These are phyloP conservation scores for Coccomyxa subellipsoidea DNA, from an alignment of 163 green algal species.

Conservation along the genomic window DNA sequence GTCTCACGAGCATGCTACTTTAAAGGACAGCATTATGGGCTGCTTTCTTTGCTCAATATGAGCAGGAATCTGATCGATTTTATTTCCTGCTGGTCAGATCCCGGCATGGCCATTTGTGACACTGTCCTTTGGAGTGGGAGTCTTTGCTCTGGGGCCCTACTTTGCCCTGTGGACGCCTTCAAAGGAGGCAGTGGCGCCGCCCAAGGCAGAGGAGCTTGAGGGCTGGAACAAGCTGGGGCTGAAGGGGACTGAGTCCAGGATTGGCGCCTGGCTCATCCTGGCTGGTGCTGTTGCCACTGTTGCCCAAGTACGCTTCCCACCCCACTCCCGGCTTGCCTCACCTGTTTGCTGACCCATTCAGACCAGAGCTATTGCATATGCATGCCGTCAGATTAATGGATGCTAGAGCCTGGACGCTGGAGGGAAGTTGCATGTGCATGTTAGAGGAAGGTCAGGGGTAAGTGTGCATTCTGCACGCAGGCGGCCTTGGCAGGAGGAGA, in stretches of 20 bases:
- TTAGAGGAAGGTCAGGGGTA: neutral
- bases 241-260: slow-evolving; percentile 58
- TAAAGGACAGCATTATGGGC: too few species aligned
- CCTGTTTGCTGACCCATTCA: too few species aligned
- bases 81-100: slow-evolving; percentile 39
- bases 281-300: slow-evolving; percentile 41
- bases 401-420: too few species aligned
- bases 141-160: slow-evolving; percentile 88
- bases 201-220: slow-evolving; percentile 16
- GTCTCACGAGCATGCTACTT: too few species aligned
- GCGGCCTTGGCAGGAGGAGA: slow-evolving; percentile 7
- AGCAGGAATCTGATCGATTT: too few species aligned
- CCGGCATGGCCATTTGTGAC: slow-evolving; percentile 87
- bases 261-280: slow-evolving; percentile 48
- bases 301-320: slow-evolving; percentile 21
- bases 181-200: slow-evolving; percentile 3
- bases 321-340: too few species aligned
- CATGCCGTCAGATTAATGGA: too few species aligned
- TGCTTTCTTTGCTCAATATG: too few species aligned
- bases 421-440: too few species aligned
- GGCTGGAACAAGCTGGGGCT: slow-evolving; percentile 52
- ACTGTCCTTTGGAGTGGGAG: slow-evolving; percentile 66
- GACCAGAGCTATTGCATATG: too few species aligned
- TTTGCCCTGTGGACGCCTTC: slow-evolving; percentile 54
- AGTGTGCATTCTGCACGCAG: neutral